These are phyloP conservation scores for Hypsizygus marmoreus DNA, from an alignment of 768 basidiomycete genomes.

Conservation along the genomic window DNA sequence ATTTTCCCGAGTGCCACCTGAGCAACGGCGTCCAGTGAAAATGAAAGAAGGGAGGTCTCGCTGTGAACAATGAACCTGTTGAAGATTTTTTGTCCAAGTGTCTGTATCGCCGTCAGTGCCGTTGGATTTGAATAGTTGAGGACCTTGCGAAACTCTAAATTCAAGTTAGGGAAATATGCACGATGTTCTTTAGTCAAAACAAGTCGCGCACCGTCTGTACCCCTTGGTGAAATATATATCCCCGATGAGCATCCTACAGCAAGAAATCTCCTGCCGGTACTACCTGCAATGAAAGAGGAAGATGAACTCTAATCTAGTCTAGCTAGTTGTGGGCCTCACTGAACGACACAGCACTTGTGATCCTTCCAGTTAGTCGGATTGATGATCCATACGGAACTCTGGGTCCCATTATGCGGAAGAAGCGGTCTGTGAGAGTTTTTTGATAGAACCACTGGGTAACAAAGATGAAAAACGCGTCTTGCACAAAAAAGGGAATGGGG, in stretches of 20 bases:
- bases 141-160: conserved; percentile 58
- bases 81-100: conserved; percentile 41
- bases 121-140: conserved; percentile 51
- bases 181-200: background rate
- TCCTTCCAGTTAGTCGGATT: conserved; percentile 54
- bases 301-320: background rate
- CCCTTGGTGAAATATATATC: conserved; percentile 62
- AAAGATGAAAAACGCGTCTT: background rate
- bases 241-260: conserved; percentile 70
- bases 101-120: conserved; percentile 58
- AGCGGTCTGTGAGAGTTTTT: conserved; percentile 56
- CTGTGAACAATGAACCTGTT: conserved; percentile 71
- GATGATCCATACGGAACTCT: conserved; percentile 30
- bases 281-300: conserved; percentile 34
- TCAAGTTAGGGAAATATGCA: background rate
- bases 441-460: conserved; percentile 64
- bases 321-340: conserved; percentile 41
- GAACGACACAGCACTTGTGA: conserved; percentile 63
- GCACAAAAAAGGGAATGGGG: conserved; percentile 13
- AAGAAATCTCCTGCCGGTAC: conserved; percentile 55
- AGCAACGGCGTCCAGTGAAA: conserved; percentile 71
- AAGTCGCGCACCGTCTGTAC: conserved; percentile 50
- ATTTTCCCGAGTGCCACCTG: conserved; percentile 55
- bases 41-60: conserved; percentile 59
- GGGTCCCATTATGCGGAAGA: conserved; percentile 54